phyloP scores from a whole-genome alignment of 2,329 filamentous ascomycete genomes.

The Stagonosporopsis chrysanthemi region DNA sequence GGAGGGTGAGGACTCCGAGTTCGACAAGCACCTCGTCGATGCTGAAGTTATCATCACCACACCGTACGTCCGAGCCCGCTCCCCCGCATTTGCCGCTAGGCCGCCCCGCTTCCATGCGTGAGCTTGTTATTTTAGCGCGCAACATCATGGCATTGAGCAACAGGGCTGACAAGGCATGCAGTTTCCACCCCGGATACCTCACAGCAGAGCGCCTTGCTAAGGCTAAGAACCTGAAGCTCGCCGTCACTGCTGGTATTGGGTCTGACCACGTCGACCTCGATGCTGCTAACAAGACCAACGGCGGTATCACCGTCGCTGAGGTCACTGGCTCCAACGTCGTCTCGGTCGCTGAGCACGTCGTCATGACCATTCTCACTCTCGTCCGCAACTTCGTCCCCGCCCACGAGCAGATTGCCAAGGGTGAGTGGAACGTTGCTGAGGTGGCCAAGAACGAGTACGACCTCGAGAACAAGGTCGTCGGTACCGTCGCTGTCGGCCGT shows the following conservation, averaged over 20 bases:
- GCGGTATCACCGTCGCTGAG: slow-evolving; percentile 94
- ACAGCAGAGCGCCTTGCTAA: slow-evolving; percentile 94
- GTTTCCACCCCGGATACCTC: slow-evolving; percentile 98
- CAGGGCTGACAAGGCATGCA: slow-evolving; percentile 48
- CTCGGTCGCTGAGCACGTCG: slow-evolving; percentile 96
- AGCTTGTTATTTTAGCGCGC: slow-evolving; percentile 12
- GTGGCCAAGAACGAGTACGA: slow-evolving; percentile 99
- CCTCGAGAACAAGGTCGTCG: slow-evolving; percentile 95
- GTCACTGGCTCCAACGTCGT: slow-evolving; percentile 98
- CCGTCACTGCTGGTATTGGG: slow-evolving; percentile 95
- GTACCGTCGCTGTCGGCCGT: slow-evolving; percentile 95
- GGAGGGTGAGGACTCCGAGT: slow-evolving; percentile 89
- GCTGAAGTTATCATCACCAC: slow-evolving; percentile 99
- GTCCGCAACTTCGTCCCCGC: slow-evolving; percentile 99
- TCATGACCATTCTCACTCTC: slow-evolving; percentile 97
- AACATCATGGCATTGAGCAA: slow-evolving; percentile 2
- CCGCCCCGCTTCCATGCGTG: slow-evolving; percentile 39
- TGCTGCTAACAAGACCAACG: slow-evolving; percentile 97
- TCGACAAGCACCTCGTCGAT: slow-evolving; percentile 95
- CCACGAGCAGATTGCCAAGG: slow-evolving; percentile 87
- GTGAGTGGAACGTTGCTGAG: slow-evolving; percentile 94
- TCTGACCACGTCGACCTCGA: slow-evolving; percentile 98
- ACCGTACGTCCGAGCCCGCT: slow-evolving; percentile 67
- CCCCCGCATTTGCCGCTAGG: slow-evolving; percentile 37
- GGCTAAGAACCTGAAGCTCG: slow-evolving; percentile 98